Conservation (phyloP, 2,329 filamentous ascomycete genomes). For the Saccharata proteae region DNA sequence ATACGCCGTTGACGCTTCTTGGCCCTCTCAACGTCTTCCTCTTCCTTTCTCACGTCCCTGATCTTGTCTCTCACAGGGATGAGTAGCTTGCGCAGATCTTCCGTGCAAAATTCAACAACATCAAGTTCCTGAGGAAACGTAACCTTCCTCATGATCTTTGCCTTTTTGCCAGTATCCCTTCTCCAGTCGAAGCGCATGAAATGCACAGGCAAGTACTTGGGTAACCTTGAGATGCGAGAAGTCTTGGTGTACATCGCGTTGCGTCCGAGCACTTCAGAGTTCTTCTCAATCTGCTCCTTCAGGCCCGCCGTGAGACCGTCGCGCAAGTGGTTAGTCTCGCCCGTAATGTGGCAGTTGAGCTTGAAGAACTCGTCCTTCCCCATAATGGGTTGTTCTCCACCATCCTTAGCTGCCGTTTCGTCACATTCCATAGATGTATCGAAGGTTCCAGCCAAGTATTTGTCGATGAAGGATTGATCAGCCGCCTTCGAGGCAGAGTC, state of each 20-base stretch:
- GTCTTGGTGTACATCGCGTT: conserved; percentile 81
- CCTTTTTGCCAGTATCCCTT: conserved; percentile 89
- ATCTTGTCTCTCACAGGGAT: conserved; percentile 94
- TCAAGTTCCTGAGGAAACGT: conserved; percentile 91
- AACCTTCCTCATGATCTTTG: conserved; percentile 98
- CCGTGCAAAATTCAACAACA: conserved; percentile 87
- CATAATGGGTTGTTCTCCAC: conserved; percentile 56
- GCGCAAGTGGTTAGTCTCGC: conserved; percentile 73
- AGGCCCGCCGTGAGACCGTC: conserved; percentile 78
- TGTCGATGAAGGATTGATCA: conserved; percentile 68
- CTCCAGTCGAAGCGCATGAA: conserved; percentile 99
- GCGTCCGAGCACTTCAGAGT: conserved; percentile 62
- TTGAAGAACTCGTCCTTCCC: conserved; percentile 73
- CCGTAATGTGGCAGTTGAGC: conserved; percentile 90
- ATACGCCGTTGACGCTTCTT: conserved; percentile 80
- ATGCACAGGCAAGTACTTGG: conserved; percentile 92
- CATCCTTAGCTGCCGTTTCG: conserved; percentile 63
- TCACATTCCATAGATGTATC: conserved; percentile 71
- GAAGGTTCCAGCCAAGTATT: conserved; percentile 78
- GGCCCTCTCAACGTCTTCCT: conserved; percentile 81
- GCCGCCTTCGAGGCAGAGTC: conserved; percentile 25
- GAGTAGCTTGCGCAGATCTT: conserved; percentile 69
- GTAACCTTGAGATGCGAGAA: conserved; percentile 78
- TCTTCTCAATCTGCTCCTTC: conserved; percentile 84
- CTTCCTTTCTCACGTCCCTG: conserved; percentile 86